Evolutionary conservation across 2,329 filamentous ascomycete genomes (phyloP), one percentile per base, ranked within the genome.

Genomic region (Xylariaceae sp.): DNA sequence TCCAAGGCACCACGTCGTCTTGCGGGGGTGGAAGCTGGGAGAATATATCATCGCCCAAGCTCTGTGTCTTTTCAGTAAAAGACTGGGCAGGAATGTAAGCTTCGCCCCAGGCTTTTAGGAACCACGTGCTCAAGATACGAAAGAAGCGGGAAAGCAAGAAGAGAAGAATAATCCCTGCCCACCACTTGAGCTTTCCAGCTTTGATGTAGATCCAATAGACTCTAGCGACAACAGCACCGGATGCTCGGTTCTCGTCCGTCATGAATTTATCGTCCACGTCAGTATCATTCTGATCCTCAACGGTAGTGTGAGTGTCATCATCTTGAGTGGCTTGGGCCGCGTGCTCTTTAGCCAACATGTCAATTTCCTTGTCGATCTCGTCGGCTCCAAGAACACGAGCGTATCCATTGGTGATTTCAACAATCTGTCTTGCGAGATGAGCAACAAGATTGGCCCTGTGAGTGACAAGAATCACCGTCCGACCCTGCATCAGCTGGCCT

Each of bases 161-260:
- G 11, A 84, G 71, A 1, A 81, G 32, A 3, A 92, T 72, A 2
- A 91, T 75, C 1, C 82, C 60, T 3, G 71, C 65, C 90, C 90
- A 96, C 74, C 85, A 89, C 48, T 74, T 75, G 40, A 91, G 73
- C 11, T 82, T 86, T 2, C 90, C 90, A 5, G 90, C 89, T 66
- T 83, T 87, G 69, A 95, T 83, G 58, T 95, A 96, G 55, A 84
- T 82, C 83, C 87, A 90, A 63, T 95, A 96, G 0, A 95, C 85
- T 6, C 77, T 77, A 11, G 82, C 71, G 59, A 90, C 81, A 1
- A 96, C 87, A 1, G 87, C 83, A 15, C 90, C 90, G 52, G 88
- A 79, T 1, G 80, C 85, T 43, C 88, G 78, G 57, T 84, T 75
- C 64, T 94, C 88, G 31, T 91, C 87, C 61, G 90, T 85, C 41